Evolutionary conservation across 208 protist species (phyloP).

Genomic region (Leishmania lainsoni): DNA sequence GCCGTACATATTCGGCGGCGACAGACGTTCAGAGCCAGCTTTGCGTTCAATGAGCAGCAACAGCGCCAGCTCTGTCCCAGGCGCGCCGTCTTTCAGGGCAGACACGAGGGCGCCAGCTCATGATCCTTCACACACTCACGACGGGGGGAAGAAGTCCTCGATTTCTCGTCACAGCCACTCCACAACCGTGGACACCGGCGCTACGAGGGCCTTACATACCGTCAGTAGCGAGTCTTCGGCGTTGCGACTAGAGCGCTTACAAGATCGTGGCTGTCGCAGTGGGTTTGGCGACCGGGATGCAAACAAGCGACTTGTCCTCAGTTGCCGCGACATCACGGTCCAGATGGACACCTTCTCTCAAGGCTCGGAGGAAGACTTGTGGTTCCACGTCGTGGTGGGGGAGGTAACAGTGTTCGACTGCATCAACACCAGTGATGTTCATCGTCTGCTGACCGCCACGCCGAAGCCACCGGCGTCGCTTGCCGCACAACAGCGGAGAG

Average conservation of each 20-base stretch:
- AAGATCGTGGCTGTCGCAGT: slow-evolving; percentile 28
- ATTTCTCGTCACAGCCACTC: not conserved
- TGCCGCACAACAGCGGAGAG: not conserved
- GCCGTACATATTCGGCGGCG: slow-evolving; percentile 7
- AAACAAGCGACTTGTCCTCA: slow-evolving; percentile 55
- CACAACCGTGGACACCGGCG: not conserved
- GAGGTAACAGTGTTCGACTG: slow-evolving; percentile 61
- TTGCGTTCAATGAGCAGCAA: not conserved
- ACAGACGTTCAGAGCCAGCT: not conserved
- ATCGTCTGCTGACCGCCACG: slow-evolving; percentile 50
- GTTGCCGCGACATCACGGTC: slow-evolving; percentile 47
- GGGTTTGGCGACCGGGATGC: slow-evolving; percentile 44
- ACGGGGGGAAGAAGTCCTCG: not conserved
- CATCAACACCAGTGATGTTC: slow-evolving; percentile 57
- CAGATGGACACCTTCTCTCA: slow-evolving; percentile 52
- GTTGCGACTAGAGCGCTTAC: slow-evolving; percentile 21
- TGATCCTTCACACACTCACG: not conserved
- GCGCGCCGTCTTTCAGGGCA: not conserved
- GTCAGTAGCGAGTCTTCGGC: slow-evolving; percentile 24
- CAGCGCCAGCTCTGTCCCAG: not conserved
- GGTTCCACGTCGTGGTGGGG: slow-evolving; percentile 45
- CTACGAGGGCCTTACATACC: not conserved
- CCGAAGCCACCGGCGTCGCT: slow-evolving; percentile 16
- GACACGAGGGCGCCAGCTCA: not conserved
- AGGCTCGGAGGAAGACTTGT: slow-evolving; percentile 43